Base-by-base conservation (phyloP, 2,329 filamentous ascomycete genomes). In the Epichloe gansuensis region DNA sequence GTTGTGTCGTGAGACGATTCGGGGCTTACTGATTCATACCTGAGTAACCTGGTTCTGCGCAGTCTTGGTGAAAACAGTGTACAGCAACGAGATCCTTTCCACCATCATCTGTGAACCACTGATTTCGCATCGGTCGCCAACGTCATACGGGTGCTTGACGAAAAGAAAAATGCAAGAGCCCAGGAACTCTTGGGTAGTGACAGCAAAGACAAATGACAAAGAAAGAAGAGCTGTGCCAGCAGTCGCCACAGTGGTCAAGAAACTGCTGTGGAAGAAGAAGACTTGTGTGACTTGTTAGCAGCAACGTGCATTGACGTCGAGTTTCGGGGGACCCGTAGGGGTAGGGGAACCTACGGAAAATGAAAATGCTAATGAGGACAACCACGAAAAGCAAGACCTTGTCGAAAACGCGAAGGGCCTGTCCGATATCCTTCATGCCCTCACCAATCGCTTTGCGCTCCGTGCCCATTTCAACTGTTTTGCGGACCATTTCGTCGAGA, bases 131-230 rank as follows among this genome's bases (percentile, higher is more conserved):
- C 93, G 85, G 67, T 98, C 93, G 56, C 91, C 91, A 23, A 97
- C 90, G 65, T 98, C 93, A 67, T 87, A 97, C 0, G 93, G 91
- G 67, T 98, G 93, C 75, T 98, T 98, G 74, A 97, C 89, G 63
- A 98, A 98, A 1, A 98, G 74, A 74, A 98, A 98, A 63, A 98
- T 95, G 73, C 91, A 97, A 39, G 91, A 96, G 63, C 91, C 91
- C n/a, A 98, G 80, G 57, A 98, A 86, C 69, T 98, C 93, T 69
- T 96, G 91, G 3, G 86, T 85, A 1, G 91, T 96, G 52, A 86
- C 85, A 25, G 91, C 85, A 67, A 98, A 97, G 60, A 96, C 86
- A 72, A 98, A 98, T 4, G 91, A 96, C n/a, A 97, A 75, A 5
- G 91, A 97, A 9, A 98, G 81, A 43, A 98, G 77, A 0, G 93